Conservation (phyloP, 768 basidiomycete species). For the Kwoniella sp. region DNA sequence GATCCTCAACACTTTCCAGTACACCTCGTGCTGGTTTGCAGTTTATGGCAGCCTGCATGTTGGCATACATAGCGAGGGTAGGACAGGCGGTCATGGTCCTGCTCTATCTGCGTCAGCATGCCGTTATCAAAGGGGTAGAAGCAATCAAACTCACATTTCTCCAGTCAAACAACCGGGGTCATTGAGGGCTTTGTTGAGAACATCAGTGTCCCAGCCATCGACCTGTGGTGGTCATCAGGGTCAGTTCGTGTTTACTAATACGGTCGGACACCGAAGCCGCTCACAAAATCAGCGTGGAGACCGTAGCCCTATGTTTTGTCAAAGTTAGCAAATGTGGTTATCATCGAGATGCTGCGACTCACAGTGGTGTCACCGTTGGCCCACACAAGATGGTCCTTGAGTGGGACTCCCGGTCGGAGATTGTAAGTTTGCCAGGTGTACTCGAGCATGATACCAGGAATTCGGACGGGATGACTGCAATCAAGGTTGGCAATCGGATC, state of each 20-base stretch:
- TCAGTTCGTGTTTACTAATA: not conserved
- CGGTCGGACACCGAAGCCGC: not conserved
- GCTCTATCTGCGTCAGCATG: not conserved
- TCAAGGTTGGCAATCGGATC: not conserved
- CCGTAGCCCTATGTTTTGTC: constrained; percentile 58
- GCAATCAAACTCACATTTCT: constrained; percentile 11
- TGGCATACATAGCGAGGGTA: constrained; percentile 19
- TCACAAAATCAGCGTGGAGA: constrained; percentile 52
- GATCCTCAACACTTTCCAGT: constrained; percentile 12
- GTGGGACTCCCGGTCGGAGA: constrained; percentile 53
- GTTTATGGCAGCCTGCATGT: constrained; percentile 17
- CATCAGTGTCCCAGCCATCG: constrained; percentile 65
- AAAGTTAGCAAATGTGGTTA: constrained; percentile 2
- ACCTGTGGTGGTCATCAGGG: constrained; percentile 46
- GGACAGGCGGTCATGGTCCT: constrained; percentile 31
- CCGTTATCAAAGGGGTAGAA: not conserved
- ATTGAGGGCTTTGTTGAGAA: constrained; percentile 64
- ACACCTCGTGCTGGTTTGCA: constrained; percentile 29
- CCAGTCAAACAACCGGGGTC: constrained; percentile 27
- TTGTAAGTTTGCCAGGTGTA: constrained; percentile 30
- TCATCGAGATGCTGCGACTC: not conserved
- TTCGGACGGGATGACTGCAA: constrained; percentile 35
- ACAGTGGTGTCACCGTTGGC: constrained; percentile 65
- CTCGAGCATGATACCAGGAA: constrained; percentile 43
- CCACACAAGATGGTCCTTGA: constrained; percentile 38